Percentiles rank a stretch among this genome's conserved stretches.
Evolutionary conservation across 2,329 filamentous ascomycete species (phyloP).

Genomic region (Penicillium sp.): DNA sequence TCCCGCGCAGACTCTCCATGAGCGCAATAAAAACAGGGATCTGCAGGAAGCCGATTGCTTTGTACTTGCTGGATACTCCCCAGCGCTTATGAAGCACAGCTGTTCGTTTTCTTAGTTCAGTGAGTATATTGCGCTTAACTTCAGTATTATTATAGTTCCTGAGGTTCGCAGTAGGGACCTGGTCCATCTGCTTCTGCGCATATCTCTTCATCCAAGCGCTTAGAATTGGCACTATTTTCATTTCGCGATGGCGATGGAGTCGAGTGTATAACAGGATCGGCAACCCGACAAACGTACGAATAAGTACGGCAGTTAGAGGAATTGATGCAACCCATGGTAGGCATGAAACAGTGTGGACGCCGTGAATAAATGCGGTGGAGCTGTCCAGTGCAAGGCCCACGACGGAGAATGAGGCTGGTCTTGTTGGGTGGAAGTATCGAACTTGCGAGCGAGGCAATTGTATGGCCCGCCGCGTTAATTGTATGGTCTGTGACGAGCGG

Average conservation of each 20-base stretch:
- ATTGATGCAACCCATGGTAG: conserved; percentile 50
- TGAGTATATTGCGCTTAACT: conserved; percentile 18
- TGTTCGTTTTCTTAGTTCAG: conserved; percentile 12
- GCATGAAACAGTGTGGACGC: conserved; percentile 43
- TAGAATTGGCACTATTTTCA: conserved; percentile 38
- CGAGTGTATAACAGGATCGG: conserved; percentile 42
- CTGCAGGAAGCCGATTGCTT: conserved; percentile 31
- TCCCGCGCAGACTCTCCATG: conserved; percentile 42
- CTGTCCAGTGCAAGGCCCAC: conserved; percentile 38
- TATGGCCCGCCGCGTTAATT: background rate
- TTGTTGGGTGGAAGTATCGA: conserved; percentile 46
- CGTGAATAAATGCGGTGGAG: conserved; percentile 41
- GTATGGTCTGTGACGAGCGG: conserved; percentile 3
- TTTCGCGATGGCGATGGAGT: conserved; percentile 34
- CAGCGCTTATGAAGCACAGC: conserved; percentile 28
- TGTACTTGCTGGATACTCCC: conserved; percentile 29
- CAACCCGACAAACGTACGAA: conserved; percentile 43
- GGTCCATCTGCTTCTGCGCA: background rate
- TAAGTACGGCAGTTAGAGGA: conserved; percentile 46
- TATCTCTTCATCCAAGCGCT: conserved; percentile 28
- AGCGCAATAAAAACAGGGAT: conserved; percentile 41
- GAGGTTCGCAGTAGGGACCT: rapidly evolving
- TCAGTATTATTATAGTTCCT: background rate
- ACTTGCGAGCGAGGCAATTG: conserved; percentile 17
- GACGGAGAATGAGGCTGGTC: conserved; percentile 27